Percentiles rank a stretch among this genome's conserved stretches.
Evolutionary conservation across 2,329 filamentous ascomycete species (phyloP).

Genomic region (Fusarium drepaniforme): DNA sequence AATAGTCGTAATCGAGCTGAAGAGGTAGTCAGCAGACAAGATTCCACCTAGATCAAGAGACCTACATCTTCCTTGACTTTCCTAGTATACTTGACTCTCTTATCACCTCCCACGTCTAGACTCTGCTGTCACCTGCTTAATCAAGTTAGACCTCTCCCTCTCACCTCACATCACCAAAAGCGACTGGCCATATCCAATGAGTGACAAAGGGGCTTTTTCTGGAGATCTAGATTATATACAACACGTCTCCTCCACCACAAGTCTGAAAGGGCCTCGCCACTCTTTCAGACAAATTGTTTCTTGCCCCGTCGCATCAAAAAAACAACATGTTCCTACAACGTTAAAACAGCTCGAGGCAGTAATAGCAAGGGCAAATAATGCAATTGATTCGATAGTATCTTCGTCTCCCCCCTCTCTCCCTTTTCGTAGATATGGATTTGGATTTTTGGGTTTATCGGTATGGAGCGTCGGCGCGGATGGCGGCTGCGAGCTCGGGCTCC

Average conservation of each 20-base stretch:
- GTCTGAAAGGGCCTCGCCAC: conserved; percentile 24
- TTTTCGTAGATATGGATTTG: conserved; percentile 25
- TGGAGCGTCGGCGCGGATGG: conserved; percentile 91
- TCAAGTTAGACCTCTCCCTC: background rate
- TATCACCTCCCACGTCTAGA: background rate
- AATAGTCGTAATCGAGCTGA: background rate
- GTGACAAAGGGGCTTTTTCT: conserved; percentile 44
- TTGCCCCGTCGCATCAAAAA: conserved; percentile 24
- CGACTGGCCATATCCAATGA: conserved; percentile 10
- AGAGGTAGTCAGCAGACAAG: background rate
- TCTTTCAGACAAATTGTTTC: conserved; percentile 4
- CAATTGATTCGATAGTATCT: conserved; percentile 16
- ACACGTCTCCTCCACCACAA: conserved; percentile 21
- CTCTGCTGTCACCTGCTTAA: background rate
- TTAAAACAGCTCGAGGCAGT: conserved; percentile 22
- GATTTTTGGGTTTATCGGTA: conserved; percentile 73
- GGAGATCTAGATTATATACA: conserved; percentile 48
- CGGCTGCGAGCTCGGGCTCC: conserved; percentile 96
- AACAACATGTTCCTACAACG: conserved; percentile 34
- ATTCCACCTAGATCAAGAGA: background rate
- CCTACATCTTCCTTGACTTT: background rate
- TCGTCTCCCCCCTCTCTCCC: background rate
- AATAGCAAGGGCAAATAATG: conserved; percentile 24
- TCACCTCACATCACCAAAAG: background rate
- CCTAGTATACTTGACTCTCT: background rate